Evolutionary conservation across 106 monocot species (phyloP).

Genomic region (Triglochin maritima): DNA sequence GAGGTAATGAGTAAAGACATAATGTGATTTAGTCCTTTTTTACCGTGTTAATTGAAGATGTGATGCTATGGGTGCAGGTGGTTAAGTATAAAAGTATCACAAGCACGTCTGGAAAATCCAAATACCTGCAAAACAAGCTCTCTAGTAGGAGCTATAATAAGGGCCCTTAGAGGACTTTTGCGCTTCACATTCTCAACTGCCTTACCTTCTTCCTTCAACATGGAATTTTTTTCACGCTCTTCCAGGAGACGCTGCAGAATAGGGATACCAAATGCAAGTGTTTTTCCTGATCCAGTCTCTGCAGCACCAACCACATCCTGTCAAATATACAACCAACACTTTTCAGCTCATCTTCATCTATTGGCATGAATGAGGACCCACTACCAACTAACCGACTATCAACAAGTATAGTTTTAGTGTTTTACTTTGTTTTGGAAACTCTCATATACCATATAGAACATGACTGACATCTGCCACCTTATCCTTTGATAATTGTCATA

Average conservation of each 20-base stretch:
- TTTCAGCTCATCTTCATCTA: too few species aligned
- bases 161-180: slow-evolving; percentile 54
- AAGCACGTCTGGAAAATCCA: not conserved
- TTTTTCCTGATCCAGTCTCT: slow-evolving; percentile 97
- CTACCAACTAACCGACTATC: too few species aligned
- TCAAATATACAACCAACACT: not conserved
- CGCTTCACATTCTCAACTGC: slow-evolving; percentile 5
- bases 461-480: too few species aligned
- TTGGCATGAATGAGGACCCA: too few species aligned
- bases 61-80: not conserved
- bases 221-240: slow-evolving; percentile 52
- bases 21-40: not conserved
- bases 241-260: slow-evolving; percentile 91
- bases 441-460: too few species aligned
- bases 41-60: not conserved
- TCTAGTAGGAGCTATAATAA: slow-evolving; percentile 87
- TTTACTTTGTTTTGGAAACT: too few species aligned
- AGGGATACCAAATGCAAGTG: slow-evolving; percentile 93
- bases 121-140: slow-evolving; percentile 91
- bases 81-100: not conserved
- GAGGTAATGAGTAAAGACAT: not conserved
- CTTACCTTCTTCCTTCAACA: slow-evolving; percentile 22
- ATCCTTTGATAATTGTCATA: not conserved
- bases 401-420: too few species aligned
- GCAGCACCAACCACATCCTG: slow-evolving; percentile 99